A percentile compares a stretch with the other conserved stretches of the same genome.
phyloP scores from a whole-genome alignment of 352 stramenopile species.

The Phytophthora vignae region DNA sequence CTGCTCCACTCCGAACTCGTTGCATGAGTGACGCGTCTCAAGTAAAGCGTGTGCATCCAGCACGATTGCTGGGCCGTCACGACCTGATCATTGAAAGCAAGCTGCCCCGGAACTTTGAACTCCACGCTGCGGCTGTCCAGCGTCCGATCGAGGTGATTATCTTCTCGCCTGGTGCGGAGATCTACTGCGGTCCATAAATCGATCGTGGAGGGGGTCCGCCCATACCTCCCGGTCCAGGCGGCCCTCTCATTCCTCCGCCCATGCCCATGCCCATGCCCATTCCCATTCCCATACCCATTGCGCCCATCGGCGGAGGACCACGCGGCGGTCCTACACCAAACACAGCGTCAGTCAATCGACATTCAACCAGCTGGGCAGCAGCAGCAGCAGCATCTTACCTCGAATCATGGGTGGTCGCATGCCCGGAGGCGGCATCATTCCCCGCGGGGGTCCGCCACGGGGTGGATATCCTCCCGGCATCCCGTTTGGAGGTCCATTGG shows the following conservation, averaged over 20 bases:
- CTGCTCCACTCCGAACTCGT: slow-evolving; percentile 8
- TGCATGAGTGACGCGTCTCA: neutral
- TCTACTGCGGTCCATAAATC: slow-evolving; percentile 80
- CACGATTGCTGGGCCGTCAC: neutral
- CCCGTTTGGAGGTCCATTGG: slow-evolving; percentile 35
- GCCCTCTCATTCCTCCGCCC: slow-evolving; percentile 45
- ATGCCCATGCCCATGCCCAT: slow-evolving; percentile 48
- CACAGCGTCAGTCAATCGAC: neutral
- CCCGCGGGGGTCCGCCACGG: slow-evolving; percentile 67
- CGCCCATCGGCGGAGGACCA: slow-evolving; percentile 52
- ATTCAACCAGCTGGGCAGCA: neutral
- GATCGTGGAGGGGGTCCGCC: slow-evolving; percentile 55
- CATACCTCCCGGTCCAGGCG: slow-evolving; percentile 35
- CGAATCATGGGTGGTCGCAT: slow-evolving; percentile 84
- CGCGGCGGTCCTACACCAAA: slow-evolving; percentile 53
- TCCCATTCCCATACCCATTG: slow-evolving; percentile 34
- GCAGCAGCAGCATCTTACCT: slow-evolving; percentile 30
- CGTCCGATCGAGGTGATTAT: too few relatives aligned
- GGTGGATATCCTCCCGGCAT: slow-evolving; percentile 71
- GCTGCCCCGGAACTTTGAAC: neutral
- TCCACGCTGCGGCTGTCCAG: neutral
- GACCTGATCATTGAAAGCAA: neutral
- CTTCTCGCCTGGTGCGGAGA: neutral
- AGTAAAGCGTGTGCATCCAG: neutral
- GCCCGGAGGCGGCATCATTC: slow-evolving; percentile 76